Percentiles rank a stretch among this genome's conserved stretches.
These are phyloP conservation scores for Marasmius oreades DNA, from an alignment of 1,284 basidiomycete genomes.

Conservation along the genomic window DNA sequence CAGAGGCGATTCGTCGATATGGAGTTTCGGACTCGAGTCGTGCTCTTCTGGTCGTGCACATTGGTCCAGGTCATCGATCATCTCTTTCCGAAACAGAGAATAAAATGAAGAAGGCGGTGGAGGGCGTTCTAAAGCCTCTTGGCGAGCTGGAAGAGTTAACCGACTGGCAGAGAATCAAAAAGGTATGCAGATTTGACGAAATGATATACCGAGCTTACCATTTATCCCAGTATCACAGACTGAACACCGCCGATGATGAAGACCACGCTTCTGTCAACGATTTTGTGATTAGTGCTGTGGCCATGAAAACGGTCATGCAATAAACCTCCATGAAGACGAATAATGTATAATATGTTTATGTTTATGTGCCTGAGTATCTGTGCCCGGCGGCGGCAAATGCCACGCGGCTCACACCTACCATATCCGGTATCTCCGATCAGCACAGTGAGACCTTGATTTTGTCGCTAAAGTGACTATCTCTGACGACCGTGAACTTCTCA, in stretches of 20 bases:
- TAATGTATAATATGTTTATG: too few species aligned
- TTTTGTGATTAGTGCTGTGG: constrained; percentile 72
- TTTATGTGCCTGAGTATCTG: too few species aligned
- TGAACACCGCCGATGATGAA: constrained; percentile 52
- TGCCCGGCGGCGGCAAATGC: too few species aligned
- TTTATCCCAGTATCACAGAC: constrained; percentile 65
- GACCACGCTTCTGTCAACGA: constrained; percentile 54
- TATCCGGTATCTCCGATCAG: too few species aligned
- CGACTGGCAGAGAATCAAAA: constrained; percentile 71
- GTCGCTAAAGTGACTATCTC: too few species aligned
- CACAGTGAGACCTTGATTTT: too few species aligned
- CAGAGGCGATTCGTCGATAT: constrained; percentile 81
- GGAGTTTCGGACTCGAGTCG: constrained; percentile 72
- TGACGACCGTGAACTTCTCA: too few species aligned
- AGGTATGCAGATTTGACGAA: constrained; percentile 42
- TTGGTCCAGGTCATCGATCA: constrained; percentile 40
- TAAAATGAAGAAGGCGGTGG: constrained; percentile 53
- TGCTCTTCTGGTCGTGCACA: constrained; percentile 71
- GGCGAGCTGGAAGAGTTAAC: constrained; percentile 47
- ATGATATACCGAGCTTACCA: neutral
- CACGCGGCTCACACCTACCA: too few species aligned
- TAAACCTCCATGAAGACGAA: too few species aligned
- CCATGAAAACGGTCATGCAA: constrained; percentile 72
- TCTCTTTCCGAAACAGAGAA: constrained; percentile 33
- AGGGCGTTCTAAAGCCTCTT: constrained; percentile 51